phyloP scores from a whole-genome alignment of 805 yeast genomes.

The Ogataea parapolymorpha region DNA sequence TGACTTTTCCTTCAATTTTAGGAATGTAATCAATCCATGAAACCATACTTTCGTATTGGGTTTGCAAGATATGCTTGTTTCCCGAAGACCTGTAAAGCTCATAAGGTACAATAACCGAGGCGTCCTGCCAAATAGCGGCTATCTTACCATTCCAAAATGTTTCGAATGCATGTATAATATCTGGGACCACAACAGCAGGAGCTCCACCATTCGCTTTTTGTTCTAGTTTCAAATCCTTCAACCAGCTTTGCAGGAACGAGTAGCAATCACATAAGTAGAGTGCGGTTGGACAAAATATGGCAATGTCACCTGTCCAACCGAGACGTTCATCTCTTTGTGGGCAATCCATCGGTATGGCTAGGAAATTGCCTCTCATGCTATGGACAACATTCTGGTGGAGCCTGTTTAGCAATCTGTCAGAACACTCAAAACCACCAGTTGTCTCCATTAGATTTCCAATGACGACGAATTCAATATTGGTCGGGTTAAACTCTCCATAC shows the following conservation, averaged over 20 bases:
- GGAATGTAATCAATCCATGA: constrained; percentile 19
- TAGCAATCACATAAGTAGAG: constrained; percentile 21
- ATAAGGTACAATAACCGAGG: constrained; percentile 23
- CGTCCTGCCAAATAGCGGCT: constrained; percentile 26
- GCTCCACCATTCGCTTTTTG: constrained; percentile 19
- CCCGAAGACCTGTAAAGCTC: constrained; percentile 12
- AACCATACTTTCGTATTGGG: constrained; percentile 14
- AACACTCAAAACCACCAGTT: constrained; percentile 23
- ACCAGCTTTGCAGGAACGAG: constrained; percentile 23
- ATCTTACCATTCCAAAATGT: constrained; percentile 15
- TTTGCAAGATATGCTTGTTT: constrained; percentile 9
- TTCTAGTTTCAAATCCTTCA: constrained; percentile 21
- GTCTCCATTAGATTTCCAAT: constrained; percentile 17
- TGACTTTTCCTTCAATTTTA: constrained; percentile 14
- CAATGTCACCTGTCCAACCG: constrained; percentile 30
- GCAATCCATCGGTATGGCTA: constrained; percentile 27
- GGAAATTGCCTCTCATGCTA: constrained; percentile 26
- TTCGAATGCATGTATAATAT: constrained; percentile 15
- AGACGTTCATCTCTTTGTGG: constrained; percentile 30
- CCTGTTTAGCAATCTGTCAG: constrained; percentile 16
- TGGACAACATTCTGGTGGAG: constrained; percentile 19
- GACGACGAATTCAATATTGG: constrained; percentile 18
- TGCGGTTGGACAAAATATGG: constrained; percentile 26
- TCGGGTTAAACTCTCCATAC: constrained; percentile 16
- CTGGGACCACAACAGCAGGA: constrained; percentile 23